These are phyloP conservation scores for Cornus florida DNA, from an alignment of 148 eudicot species.

Conservation along the genomic window DNA sequence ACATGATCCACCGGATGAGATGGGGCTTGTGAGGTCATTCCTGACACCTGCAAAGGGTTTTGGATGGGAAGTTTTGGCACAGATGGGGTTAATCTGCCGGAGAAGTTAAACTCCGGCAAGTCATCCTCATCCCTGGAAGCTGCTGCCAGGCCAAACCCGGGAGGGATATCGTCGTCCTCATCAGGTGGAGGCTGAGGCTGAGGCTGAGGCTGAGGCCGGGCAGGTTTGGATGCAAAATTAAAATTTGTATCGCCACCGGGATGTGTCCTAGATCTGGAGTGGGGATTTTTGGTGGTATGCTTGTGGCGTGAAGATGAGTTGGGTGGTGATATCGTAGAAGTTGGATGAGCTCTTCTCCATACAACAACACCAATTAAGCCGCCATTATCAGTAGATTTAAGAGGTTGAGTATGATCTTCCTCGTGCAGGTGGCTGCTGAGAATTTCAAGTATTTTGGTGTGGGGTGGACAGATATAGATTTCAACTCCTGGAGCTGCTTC, in stretches of 20 bases:
- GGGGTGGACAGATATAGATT: slow-evolving; percentile 74
- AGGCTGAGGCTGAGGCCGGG: slow-evolving; percentile 18
- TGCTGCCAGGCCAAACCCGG: slow-evolving; percentile 76
- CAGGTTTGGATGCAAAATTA: slow-evolving; percentile 32
- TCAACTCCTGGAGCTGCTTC: slow-evolving; percentile 83
- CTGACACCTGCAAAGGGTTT: slow-evolving; percentile 5
- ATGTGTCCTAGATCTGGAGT: slow-evolving; percentile 30
- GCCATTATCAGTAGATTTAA: slow-evolving; percentile 47
- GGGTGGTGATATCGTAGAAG: slow-evolving; percentile 53
- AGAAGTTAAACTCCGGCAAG: slow-evolving; percentile 82
- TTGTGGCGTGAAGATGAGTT: slow-evolving; percentile 55
- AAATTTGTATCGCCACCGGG: slow-evolving; percentile 38
- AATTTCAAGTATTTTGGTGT: slow-evolving; percentile 56
- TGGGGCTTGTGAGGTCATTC: slow-evolving; percentile 5
- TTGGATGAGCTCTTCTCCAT: slow-evolving; percentile 76
- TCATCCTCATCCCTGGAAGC: slow-evolving; percentile 73
- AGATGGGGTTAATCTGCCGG: slow-evolving; percentile 35
- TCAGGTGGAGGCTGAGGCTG: slow-evolving; percentile 11
- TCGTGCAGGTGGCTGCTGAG: slow-evolving; percentile 55
- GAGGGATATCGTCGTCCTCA: slow-evolving; percentile 70
- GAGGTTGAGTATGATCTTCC: slow-evolving; percentile 30
- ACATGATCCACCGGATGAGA: slow-evolving; percentile 40
- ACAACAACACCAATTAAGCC: slow-evolving; percentile 89
- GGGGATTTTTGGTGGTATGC: slow-evolving; percentile 49
- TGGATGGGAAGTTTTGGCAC: slow-evolving; percentile 16